Evolutionary conservation across 768 basidiomycete genomes (phyloP).

Genomic region (Amanita muscaria): DNA sequence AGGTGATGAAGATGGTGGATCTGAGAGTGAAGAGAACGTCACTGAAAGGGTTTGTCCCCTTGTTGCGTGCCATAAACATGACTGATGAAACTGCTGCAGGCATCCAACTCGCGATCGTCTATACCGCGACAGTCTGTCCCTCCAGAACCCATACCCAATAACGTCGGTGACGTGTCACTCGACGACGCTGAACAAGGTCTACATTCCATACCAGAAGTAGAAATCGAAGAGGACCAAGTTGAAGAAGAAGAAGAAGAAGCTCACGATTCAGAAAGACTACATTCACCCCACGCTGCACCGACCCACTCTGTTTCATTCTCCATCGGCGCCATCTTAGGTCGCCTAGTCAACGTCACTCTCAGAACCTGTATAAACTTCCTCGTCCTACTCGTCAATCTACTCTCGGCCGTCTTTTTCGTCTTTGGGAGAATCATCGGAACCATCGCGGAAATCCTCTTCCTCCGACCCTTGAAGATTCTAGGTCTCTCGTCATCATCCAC

Average conservation of each 20-base stretch:
- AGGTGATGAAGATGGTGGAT: constrained; percentile 47
- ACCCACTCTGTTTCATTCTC: constrained; percentile 24
- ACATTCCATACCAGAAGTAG: constrained; percentile 55
- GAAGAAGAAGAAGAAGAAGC: constrained; percentile 17
- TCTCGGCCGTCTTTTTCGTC: constrained; percentile 31
- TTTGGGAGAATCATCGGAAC: constrained; percentile 43
- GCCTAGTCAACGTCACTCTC: constrained; percentile 25
- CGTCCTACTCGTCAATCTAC: constrained; percentile 20
- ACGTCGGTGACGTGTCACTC: constrained; percentile 28
- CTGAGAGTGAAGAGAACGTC: constrained; percentile 37
- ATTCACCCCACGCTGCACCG: constrained; percentile 17
- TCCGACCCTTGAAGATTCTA: constrained; percentile 28
- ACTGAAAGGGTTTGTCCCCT: constrained; percentile 24
- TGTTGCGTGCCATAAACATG: constrained; percentile 2
- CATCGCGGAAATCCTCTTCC: constrained; percentile 36
- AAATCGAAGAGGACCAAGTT: constrained; percentile 59
- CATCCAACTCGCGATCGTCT: constrained; percentile 24
- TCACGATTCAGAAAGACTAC: constrained; percentile 10
- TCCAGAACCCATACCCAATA: constrained; percentile 15
- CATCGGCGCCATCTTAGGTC: constrained; percentile 37
- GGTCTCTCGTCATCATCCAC: constrained; percentile 1
- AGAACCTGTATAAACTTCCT: constrained; percentile 16
- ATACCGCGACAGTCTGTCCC: constrained; percentile 33
- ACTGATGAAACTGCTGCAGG: constrained; percentile 14
- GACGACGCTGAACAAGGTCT: constrained; percentile 44